These are phyloP conservation scores for Ceratobasidium sp. DNA, from an alignment of 1,284 basidiomycete species.

Conservation along the genomic window DNA sequence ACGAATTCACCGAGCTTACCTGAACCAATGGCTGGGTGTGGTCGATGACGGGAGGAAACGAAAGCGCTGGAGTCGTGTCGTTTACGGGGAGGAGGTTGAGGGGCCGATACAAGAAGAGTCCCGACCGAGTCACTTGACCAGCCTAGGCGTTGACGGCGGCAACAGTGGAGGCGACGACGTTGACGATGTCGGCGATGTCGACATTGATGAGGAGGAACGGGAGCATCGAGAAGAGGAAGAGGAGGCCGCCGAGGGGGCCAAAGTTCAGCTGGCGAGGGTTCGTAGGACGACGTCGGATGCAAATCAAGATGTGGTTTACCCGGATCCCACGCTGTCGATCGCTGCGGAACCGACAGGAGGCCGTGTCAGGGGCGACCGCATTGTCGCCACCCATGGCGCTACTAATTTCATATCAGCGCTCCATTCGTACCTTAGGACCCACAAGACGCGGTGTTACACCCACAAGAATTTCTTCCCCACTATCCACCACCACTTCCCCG, in stretches of 20 bases:
- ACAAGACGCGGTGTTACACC: neutral
- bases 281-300: neutral
- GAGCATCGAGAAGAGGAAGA: neutral
- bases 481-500: neutral
- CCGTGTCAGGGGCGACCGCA: neutral
- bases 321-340: neutral
- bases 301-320: neutral
- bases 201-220: neutral
- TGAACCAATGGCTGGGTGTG: neutral
- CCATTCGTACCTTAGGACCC: neutral
- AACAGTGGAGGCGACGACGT: neutral
- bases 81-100: neutral
- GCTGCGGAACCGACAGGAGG: neutral
- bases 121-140: too few relatives aligned
- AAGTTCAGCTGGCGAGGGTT: neutral
- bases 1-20: neutral
- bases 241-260: neutral
- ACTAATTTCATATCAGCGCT: neutral
- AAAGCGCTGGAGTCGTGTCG: neutral
- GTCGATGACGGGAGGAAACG: neutral
- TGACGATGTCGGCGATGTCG: neutral
- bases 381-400: neutral
- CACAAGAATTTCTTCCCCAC: neutral
- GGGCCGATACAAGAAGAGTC: neutral
- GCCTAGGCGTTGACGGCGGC: neutral